Evolutionary conservation across 2,329 filamentous ascomycete genomes (phyloP).

Genomic region (Claviceps purpurea): DNA sequence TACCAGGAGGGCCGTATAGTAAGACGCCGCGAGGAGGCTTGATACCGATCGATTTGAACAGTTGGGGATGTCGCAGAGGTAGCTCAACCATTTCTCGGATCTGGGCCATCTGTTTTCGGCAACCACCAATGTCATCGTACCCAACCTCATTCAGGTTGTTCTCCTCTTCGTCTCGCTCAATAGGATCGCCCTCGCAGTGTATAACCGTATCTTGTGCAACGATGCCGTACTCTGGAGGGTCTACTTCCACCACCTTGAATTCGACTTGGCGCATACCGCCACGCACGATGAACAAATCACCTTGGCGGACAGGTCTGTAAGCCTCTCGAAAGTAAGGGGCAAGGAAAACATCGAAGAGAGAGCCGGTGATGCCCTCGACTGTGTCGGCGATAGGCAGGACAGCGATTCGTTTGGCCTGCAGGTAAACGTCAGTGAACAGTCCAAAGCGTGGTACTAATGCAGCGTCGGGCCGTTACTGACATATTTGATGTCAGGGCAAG

Average conservation of each 20-base stretch:
- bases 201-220: conserved; percentile 98
- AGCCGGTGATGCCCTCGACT: conserved; percentile 92
- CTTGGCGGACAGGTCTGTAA: conserved; percentile 92
- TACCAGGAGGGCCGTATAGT: conserved; percentile 92
- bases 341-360: conserved; percentile 97
- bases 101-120: conserved; percentile 99
- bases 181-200: conserved; percentile 77
- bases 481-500: conserved; percentile 99
- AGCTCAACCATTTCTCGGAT: conserved; percentile 98
- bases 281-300: conserved; percentile 92
- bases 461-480: conserved; percentile 40
- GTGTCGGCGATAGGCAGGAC: conserved; percentile 97
- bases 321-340: conserved; percentile 99
- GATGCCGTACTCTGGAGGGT: conserved; percentile 96
- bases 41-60: conserved; percentile 99
- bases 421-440: conserved; percentile 6
- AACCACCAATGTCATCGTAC: conserved; percentile 98
- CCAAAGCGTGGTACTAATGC: no score
- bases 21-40: conserved; percentile 97
- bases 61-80: conserved; percentile 87
- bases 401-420: conserved; percentile 91
- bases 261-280: conserved; percentile 98
- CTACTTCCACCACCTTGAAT: conserved; percentile 98
- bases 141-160: conserved; percentile 98
- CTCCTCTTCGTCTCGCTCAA: conserved; percentile 97